phyloP scores from a whole-genome alignment of 1,284 basidiomycete species.

The Microstroma glucosiphilum region DNA sequence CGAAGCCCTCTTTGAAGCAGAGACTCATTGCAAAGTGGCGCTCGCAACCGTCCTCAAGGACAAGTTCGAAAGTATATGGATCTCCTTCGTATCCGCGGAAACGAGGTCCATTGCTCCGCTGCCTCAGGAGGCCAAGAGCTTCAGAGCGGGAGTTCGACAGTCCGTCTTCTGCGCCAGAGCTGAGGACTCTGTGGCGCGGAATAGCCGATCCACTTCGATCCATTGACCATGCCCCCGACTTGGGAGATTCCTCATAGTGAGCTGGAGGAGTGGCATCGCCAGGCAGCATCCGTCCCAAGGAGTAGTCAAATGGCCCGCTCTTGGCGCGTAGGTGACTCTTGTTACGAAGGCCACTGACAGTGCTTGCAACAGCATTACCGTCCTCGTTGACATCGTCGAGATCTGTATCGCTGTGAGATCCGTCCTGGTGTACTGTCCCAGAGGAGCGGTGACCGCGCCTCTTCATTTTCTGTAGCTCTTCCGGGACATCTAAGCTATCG shows the following conservation, averaged over 20 bases:
- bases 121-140: not conserved
- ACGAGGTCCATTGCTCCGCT: not conserved
- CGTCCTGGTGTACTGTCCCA: slow-evolving; percentile 19
- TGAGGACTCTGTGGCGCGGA: not conserved
- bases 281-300: not conserved
- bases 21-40: slow-evolving; percentile 55
- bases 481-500: not conserved
- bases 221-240: not conserved
- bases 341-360: too few species aligned
- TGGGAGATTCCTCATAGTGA: not conserved
- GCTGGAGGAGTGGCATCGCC: not conserved
- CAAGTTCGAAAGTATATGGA: slow-evolving; percentile 54
- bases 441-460: not conserved
- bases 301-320: slow-evolving; percentile 6
- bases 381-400: slow-evolving; percentile 19
- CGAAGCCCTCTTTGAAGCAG: slow-evolving; percentile 28
- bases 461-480: not conserved
- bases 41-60: slow-evolving; percentile 48
- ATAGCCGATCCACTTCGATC: not conserved
- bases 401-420: slow-evolving; percentile 32
- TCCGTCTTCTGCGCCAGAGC: not conserved
- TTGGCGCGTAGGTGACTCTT: slow-evolving; percentile 10
- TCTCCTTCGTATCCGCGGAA: slow-evolving; percentile 52
- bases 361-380: too few species aligned
- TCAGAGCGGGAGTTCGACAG: not conserved